Evolutionary conservation across 257 asterid genomes (phyloP).

Genomic region (Plantago ovata): DNA sequence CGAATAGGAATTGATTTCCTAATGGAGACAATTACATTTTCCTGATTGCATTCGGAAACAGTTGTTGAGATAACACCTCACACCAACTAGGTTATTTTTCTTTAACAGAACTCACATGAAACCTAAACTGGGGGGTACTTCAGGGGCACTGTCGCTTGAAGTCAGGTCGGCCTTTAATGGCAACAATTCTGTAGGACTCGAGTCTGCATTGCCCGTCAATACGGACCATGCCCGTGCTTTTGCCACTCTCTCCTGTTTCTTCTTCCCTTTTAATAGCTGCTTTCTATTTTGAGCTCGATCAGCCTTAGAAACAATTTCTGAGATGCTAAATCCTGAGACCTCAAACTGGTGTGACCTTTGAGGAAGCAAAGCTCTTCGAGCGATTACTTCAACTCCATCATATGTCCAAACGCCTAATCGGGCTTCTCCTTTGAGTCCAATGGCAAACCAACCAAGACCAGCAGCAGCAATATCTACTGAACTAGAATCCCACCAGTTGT

Average conservation of each 20-base stretch:
- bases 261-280: conserved; percentile 32
- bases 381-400: conserved; percentile 61
- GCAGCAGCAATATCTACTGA: conserved; percentile 65
- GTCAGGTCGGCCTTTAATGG: background rate
- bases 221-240: conserved; percentile 7
- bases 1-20: no score
- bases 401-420: conserved; percentile 68
- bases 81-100: no score
- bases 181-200: conserved; percentile 8
- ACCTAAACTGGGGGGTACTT: background rate
- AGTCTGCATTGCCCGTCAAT: conserved; percentile 14
- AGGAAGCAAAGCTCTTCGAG: conserved; percentile 69
- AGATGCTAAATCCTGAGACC: conserved; percentile 76
- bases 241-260: conserved; percentile 21
- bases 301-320: conserved; percentile 68
- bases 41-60: no score
- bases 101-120: background rate
- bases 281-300: conserved; percentile 52
- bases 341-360: conserved; percentile 58
- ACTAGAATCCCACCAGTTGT: conserved; percentile 69
- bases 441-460: conserved; percentile 90
- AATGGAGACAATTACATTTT: no score
- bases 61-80: no score
- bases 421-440: conserved; percentile 82
- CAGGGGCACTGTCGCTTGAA: background rate